A percentile compares a stretch with the other conserved stretches of the same genome.
Evolutionary conservation across 192 early-diverging fungal species (phyloP).

Genomic region (Spizellomyces punctatus): DNA sequence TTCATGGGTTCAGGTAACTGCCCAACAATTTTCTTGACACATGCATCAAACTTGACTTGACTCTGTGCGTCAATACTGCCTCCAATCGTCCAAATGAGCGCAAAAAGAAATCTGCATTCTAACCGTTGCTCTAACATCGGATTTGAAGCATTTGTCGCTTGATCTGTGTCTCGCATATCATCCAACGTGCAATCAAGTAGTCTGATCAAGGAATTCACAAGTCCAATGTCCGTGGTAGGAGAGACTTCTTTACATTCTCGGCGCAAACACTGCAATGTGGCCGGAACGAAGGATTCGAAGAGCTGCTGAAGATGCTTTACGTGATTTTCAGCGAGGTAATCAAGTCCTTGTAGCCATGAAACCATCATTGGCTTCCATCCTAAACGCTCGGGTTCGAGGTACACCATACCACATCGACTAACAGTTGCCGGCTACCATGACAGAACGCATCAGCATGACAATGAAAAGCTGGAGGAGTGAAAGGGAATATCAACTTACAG

Average conservation of each 20-base stretch:
- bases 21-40: conserved; percentile 26
- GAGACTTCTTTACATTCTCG: conserved; percentile 63
- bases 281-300: conserved; percentile 51
- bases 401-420: conserved; percentile 69
- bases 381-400: conserved; percentile 60
- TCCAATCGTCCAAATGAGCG: conserved; percentile 57
- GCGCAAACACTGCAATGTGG: conserved; percentile 40
- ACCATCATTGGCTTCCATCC: conserved; percentile 58
- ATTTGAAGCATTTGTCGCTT: conserved; percentile 28
- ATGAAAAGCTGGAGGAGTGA: conserved; percentile 16
- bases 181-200: conserved; percentile 54
- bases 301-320: conserved; percentile 37
- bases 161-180: conserved; percentile 36
- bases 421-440: conserved; percentile 58
- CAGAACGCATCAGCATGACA: conserved; percentile 14
- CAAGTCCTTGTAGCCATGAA: conserved; percentile 54
- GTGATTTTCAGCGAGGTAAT: conserved; percentile 37
- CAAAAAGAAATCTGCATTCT: conserved; percentile 55
- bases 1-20: conserved; percentile 21
- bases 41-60: conserved; percentile 55
- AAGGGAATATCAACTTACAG: conserved; percentile 40
- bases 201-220: conserved; percentile 57
- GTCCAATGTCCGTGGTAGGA: conserved; percentile 61
- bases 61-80: conserved; percentile 55
- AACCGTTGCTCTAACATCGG: conserved; percentile 26